Evolutionary conservation across 2,329 filamentous ascomycete genomes (phyloP), one percentile per base, ranked within the genome.

Genomic region (Pseudocercospora vitis): DNA sequence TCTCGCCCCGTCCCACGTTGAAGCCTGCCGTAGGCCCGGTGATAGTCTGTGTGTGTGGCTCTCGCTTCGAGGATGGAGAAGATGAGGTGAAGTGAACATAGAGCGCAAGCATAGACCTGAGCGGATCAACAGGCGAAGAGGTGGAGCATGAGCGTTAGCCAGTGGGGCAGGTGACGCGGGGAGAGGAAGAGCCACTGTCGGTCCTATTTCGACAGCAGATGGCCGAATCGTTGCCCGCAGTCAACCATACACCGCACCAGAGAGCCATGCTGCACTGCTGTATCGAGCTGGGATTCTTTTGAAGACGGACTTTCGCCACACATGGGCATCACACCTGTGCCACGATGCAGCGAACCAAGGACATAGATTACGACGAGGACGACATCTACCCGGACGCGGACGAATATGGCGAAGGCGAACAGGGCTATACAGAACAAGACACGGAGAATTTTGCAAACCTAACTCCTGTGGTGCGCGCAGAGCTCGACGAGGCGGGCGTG

Each of bases 331-430:
- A n/a, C 28, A 3, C 42, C 29, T 24, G 42, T 14, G 24, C 37
- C 50, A 62, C 29, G 21, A 75, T 74, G 65, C 73, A 73, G 37
- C 70, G 76, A 63, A 71, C 75, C 48, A 76, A 77, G 61, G 75
- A 75, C 50, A 64, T 78, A 32, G 72, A 68, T 52, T 78, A 76
- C 60, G 74, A 78, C 46, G 75, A 75, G 23, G 77, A 80, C 58
- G 80, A 83, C 59, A 57, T 78, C 11, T 78, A 80, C 64, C 73
- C 76, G 56, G 78, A 76, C 56, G 77, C 80, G 48, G 77, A 79
- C 3, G 66, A 67, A 19, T 62, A 65, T 29, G 42, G 24, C 23
- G 46, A 35, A 8, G 46, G 46, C 23, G 18, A 37, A 14, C 60
- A 71, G 50, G 70, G 63, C n/a, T 68, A 66, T 55, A 71, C 67